Percentiles rank a stretch among this genome's conserved stretches.
phyloP scores from a whole-genome alignment of 139 green algal genomes.

The Diplosphaera chodatii region DNA sequence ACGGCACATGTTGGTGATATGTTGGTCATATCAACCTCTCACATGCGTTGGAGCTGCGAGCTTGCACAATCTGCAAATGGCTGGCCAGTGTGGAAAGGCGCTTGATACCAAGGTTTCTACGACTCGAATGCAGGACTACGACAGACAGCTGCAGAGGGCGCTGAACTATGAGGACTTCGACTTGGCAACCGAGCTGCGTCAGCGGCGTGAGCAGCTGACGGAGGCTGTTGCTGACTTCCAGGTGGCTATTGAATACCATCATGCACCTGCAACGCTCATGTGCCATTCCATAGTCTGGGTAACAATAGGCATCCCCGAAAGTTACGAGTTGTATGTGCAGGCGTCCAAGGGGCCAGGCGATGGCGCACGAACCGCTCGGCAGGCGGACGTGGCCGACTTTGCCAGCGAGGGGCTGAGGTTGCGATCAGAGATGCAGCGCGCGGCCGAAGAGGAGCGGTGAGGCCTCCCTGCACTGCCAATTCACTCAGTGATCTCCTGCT shows the following conservation, averaged over 20 bases:
- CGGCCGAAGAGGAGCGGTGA: slow-evolving; percentile 53
- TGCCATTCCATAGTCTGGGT: no score
- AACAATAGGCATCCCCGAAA: no score
- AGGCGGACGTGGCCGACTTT: slow-evolving; percentile 34
- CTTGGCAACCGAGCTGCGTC: slow-evolving; percentile 46
- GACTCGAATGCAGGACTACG: slow-evolving; percentile 15
- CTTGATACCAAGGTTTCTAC: no score
- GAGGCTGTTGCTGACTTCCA: slow-evolving; percentile 6
- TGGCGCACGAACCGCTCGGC: slow-evolving; percentile 22
- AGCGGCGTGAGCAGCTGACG: slow-evolving; percentile 43
- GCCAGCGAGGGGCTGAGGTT: slow-evolving; percentile 50
- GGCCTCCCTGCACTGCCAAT: neutral
- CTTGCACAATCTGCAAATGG: no score
- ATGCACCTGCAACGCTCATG: no score
- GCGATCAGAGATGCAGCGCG: slow-evolving; percentile 50
- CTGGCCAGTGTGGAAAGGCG: no score
- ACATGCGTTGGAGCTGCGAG: no score
- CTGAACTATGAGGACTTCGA: slow-evolving; percentile 77
- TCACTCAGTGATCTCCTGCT: neutral
- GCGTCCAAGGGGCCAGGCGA: slow-evolving; percentile 52
- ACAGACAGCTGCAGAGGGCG: slow-evolving; percentile 66
- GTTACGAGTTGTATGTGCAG: no score
- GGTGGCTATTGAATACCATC: neutral
- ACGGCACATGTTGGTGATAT: no score
- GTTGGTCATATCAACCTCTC: no score